These are phyloP conservation scores for Eucalyptus sp. DNA, from an alignment of 345 rosid genomes.

Conservation along the genomic window DNA sequence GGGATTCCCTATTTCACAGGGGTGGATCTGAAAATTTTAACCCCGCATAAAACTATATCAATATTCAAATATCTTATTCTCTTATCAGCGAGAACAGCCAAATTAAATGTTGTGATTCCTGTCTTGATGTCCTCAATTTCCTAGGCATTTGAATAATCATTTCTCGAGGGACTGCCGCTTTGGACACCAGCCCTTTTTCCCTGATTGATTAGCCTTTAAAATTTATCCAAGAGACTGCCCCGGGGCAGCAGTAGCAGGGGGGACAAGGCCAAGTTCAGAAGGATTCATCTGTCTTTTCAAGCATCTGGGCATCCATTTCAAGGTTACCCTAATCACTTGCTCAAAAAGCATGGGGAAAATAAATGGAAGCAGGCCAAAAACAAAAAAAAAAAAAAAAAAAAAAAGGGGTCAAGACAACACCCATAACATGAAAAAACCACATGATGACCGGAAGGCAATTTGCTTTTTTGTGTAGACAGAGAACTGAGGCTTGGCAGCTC, in stretches of 20 bases:
- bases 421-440: background rate
- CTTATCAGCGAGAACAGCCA: background rate
- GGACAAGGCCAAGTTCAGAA: background rate
- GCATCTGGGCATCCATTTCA: background rate
- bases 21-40: background rate
- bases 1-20: background rate
- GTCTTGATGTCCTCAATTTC: slow-evolving; percentile 4
- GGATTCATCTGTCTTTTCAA: background rate
- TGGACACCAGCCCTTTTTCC: background rate
- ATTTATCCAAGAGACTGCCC: background rate
- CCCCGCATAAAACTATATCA: background rate
- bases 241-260: background rate
- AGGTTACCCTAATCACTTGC: background rate
- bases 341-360: background rate
- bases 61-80: background rate
- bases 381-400: background rate
- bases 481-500: slow-evolving; percentile 23
- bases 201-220: background rate
- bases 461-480: slow-evolving; percentile 3
- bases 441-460: background rate
- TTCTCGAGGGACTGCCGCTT: background rate
- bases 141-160: background rate
- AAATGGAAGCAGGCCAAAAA: background rate
- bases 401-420: background rate
- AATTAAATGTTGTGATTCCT: background rate